Evolutionary conservation across 2,329 filamentous ascomycete genomes (phyloP).

Genomic region (Exophiala phaeomuriformis): DNA sequence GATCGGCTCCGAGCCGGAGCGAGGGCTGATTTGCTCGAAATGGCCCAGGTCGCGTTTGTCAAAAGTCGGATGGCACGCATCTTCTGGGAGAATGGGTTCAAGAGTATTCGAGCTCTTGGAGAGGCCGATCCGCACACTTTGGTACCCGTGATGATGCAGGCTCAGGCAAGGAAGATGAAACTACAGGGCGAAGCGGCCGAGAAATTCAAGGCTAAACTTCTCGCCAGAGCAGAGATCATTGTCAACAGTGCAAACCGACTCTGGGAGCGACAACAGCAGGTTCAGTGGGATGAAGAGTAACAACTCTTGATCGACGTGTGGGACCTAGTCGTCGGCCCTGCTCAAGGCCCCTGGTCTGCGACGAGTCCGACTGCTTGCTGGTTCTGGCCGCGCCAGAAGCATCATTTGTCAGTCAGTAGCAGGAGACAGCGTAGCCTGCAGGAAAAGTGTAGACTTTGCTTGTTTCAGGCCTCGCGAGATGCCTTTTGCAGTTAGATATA

Average conservation of each 20-base stretch:
- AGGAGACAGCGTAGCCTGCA: too few relatives aligned
- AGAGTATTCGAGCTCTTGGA: slow-evolving; percentile 59
- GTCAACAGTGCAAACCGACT: slow-evolving; percentile 60
- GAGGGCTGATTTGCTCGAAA: slow-evolving; percentile 60
- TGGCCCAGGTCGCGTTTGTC: slow-evolving; percentile 65
- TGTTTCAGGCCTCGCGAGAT: too few relatives aligned
- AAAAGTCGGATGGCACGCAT: slow-evolving; percentile 68
- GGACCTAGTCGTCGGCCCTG: background rate
- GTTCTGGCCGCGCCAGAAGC: too few relatives aligned
- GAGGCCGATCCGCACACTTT: slow-evolving; percentile 62
- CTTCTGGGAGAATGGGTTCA: slow-evolving; percentile 71
- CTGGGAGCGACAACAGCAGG: slow-evolving; percentile 45
- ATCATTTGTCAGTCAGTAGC: too few relatives aligned
- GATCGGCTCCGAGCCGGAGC: slow-evolving; percentile 67
- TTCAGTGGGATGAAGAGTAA: slow-evolving; percentile 30
- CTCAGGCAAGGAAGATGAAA: slow-evolving; percentile 37
- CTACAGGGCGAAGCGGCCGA: slow-evolving; percentile 51
- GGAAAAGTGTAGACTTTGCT: too few relatives aligned
- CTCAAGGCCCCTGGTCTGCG: too few relatives aligned
- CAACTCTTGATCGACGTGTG: background rate
- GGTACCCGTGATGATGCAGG: slow-evolving; percentile 65
- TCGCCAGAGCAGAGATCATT: slow-evolving; percentile 61
- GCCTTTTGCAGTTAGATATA: too few relatives aligned
- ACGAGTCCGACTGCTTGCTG: too few relatives aligned
- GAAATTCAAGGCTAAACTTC: slow-evolving; percentile 57